Conservation (phyloP, 169 alveolate species). For the Eimeria maxima region DNA sequence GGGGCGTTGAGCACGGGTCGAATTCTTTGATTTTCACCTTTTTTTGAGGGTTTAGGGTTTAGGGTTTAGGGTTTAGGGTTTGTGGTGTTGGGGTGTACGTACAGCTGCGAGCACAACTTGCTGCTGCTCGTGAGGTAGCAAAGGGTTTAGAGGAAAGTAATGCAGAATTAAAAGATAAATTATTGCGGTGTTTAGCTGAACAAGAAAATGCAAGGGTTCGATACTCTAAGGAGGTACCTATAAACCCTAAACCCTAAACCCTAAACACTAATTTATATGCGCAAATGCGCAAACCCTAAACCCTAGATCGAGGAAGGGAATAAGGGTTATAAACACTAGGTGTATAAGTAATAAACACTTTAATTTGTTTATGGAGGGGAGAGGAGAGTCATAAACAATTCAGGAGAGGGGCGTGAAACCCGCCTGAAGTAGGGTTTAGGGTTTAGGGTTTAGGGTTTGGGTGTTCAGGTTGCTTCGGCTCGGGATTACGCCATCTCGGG, state of each 20-base stretch:
- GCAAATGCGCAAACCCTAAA: background rate
- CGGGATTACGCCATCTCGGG: conserved; percentile 91
- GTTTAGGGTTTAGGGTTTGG: conserved; percentile 21
- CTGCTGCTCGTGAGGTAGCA: conserved; percentile 10
- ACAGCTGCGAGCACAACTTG: conserved; percentile 18
- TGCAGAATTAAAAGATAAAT: background rate
- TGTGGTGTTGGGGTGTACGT: background rate
- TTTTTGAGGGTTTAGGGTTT: background rate
- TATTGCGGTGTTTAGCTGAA: conserved; percentile 19
- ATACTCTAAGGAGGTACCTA: background rate
- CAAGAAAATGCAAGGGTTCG: conserved; percentile 28
- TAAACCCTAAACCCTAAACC: conserved; percentile 43
- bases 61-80: conserved; percentile 22
- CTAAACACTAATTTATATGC: background rate
- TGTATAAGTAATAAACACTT: background rate
- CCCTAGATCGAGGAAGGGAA: background rate
- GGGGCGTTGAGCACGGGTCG: background rate
- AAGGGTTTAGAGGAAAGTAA: background rate
- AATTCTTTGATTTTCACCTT: background rate
- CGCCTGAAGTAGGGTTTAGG: background rate
- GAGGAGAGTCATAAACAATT: background rate
- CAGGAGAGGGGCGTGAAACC: background rate
- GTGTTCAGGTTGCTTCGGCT: conserved; percentile 89
- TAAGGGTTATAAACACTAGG: background rate
- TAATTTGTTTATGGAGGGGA: background rate